Conservation (phyloP, 2,329 filamentous ascomycete species). For the Fulvia fulva region DNA sequence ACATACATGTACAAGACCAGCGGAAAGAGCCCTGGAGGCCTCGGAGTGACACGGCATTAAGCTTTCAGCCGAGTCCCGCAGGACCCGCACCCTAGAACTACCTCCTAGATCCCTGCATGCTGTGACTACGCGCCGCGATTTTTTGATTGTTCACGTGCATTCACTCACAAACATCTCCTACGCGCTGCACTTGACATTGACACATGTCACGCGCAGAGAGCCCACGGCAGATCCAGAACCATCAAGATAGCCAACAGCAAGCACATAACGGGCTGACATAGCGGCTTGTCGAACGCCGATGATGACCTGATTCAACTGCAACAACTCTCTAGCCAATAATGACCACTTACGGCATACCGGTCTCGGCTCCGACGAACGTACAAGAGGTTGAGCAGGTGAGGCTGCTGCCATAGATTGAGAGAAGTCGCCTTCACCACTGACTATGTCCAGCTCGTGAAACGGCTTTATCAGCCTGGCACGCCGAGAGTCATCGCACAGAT, state of each 20-base stretch:
- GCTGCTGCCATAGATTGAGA: no score
- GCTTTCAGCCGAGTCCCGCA: not conserved
- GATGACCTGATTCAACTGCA: not conserved
- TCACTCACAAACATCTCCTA: not conserved
- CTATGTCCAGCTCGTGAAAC: constrained; percentile 41
- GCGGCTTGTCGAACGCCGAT: not conserved
- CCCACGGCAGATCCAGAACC: not conserved
- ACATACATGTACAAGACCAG: no score
- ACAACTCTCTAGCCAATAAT: constrained; percentile 8
- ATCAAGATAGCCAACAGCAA: not conserved
- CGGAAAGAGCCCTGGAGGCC: no score
- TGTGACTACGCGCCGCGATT: not conserved
- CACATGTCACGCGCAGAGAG: not conserved
- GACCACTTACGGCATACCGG: constrained; percentile 9
- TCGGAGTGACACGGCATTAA: not conserved
- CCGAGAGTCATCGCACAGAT: constrained; percentile 48
- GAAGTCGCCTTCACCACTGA: not conserved
- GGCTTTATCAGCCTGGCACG: constrained; percentile 47
- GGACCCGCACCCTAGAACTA: no score
- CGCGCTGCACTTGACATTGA: not conserved
- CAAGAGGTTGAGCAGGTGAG: constrained; percentile 20
- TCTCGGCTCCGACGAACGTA: constrained; percentile 18
- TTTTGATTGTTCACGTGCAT: not conserved
- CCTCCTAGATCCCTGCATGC: not conserved
- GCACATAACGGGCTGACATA: not conserved